These are phyloP conservation scores for Dictyostelium purpureum DNA, from an alignment of 78 protist genomes.

Conservation along the genomic window DNA sequence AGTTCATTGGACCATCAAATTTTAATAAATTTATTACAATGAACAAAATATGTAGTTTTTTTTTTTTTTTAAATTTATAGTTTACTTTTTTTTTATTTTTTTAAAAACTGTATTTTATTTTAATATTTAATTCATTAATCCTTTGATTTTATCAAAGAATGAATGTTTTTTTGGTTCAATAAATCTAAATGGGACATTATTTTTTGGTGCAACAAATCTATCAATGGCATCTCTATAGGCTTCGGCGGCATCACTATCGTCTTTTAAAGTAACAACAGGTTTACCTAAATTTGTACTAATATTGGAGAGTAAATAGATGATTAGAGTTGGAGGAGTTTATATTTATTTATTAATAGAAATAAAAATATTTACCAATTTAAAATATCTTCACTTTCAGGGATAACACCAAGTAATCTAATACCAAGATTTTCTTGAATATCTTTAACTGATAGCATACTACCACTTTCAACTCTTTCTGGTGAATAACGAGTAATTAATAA, in stretches of 20 bases:
- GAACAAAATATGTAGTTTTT: no score
- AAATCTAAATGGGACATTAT: constrained; percentile 27
- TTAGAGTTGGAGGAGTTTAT: not conserved
- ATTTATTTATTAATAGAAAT: no score
- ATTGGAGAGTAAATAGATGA: not conserved
- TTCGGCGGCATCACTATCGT: constrained; percentile 20
- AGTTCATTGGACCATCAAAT: no score
- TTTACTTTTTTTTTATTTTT: no score
- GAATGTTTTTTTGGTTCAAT: constrained; percentile 17
- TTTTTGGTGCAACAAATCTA: constrained; percentile 32
- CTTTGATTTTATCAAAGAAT: not conserved
- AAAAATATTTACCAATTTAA: not conserved
- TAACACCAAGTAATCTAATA: constrained; percentile 33
- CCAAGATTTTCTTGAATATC: constrained; percentile 65
- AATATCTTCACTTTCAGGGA: constrained; percentile 46
- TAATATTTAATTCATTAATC: no score
- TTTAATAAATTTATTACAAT: no score
- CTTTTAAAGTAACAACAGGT: constrained; percentile 1
- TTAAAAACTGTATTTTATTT: no score
- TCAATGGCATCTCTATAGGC: constrained; percentile 54
- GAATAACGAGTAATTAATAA: constrained; percentile 46
- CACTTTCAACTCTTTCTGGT: constrained; percentile 42
- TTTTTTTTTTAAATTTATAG: no score
- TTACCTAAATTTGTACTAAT: constrained; percentile 44
- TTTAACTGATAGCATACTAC: constrained; percentile 42